These are phyloP conservation scores for Erysimum cheiranthoides DNA, from an alignment of 345 rosid genomes.

Conservation along the genomic window DNA sequence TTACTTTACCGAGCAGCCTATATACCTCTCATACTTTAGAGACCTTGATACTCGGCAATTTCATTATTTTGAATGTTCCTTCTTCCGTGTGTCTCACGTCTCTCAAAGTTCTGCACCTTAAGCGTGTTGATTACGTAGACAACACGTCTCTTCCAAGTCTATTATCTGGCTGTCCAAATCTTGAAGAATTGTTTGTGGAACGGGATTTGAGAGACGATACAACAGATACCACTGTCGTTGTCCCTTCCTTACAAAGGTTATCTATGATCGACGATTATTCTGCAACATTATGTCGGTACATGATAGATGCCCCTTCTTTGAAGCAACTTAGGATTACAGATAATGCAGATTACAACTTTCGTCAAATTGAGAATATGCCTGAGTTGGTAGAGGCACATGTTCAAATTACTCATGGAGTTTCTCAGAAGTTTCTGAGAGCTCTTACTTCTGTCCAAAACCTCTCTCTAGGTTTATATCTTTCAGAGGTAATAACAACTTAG, in stretches of 20 bases:
- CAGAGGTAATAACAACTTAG: not conserved
- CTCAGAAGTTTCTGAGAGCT: conserved; percentile 2
- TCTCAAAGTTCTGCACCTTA: conserved; percentile 11
- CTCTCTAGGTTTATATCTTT: conserved; percentile 3
- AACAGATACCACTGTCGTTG: not conserved
- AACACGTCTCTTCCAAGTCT: not conserved
- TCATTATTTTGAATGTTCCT: conserved; percentile 4
- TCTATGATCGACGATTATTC: not conserved
- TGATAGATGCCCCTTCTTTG: conserved; percentile 17
- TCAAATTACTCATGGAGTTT: not conserved
- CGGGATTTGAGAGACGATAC: not conserved
- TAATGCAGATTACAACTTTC: not conserved
- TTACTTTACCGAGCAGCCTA: conserved; percentile 15
- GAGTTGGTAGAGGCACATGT: not conserved
- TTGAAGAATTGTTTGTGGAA: conserved; percentile 5
- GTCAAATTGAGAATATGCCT: conserved; percentile 26
- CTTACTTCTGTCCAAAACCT: conserved; percentile 21
- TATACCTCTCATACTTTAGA: conserved; percentile 17
- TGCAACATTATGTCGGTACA: not conserved
- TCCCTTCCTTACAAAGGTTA: conserved; percentile 23
- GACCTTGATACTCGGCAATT: not conserved
- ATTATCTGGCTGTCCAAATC: conserved; percentile 22
- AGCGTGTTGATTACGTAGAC: not conserved
- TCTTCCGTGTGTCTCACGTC: conserved; percentile 16
- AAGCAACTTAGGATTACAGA: not conserved